Percentiles rank a stretch among this genome's conserved stretches.
Conservation (phyloP, 352 stramenopile species). For the Phytopythium chamaehyphon region DNA sequence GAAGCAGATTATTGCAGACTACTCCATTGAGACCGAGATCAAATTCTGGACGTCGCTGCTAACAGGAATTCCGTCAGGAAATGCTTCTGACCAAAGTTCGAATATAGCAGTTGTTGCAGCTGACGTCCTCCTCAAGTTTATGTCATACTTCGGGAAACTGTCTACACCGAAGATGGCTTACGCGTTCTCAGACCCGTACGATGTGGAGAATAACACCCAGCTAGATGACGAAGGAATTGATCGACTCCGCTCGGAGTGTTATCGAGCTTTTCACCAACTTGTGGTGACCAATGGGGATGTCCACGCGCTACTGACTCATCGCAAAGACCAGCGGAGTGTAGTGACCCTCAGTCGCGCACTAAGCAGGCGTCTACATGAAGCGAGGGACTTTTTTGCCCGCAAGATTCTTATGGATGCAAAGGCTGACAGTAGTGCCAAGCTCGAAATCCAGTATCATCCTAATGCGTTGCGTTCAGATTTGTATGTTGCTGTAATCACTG, state of each 20-base stretch:
- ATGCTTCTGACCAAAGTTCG: too few relatives aligned
- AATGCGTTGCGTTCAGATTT: constrained; percentile 66
- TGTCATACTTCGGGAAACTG: constrained; percentile 50
- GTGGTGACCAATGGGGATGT: constrained; percentile 60
- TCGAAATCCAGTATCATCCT: constrained; percentile 40
- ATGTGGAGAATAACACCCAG: constrained; percentile 62
- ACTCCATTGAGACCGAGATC: constrained; percentile 53
- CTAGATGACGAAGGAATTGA: constrained; percentile 34
- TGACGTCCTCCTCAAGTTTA: constrained; percentile 54
- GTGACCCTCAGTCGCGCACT: constrained; percentile 74
- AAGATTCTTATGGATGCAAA: constrained; percentile 61
- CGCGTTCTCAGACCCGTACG: constrained; percentile 56
- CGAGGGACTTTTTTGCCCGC: constrained; percentile 56
- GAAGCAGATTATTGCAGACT: constrained; percentile 25
- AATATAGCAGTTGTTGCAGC: constrained; percentile 11
- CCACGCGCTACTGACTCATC: constrained; percentile 42
- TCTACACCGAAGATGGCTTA: constrained; percentile 38
- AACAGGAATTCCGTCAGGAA: constrained; percentile 21
- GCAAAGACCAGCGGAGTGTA: constrained; percentile 45
- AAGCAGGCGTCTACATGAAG: constrained; percentile 50
- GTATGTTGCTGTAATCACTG: constrained; percentile 65
- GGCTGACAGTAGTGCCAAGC: constrained; percentile 24
- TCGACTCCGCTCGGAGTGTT: constrained; percentile 57
- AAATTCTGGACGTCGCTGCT: constrained; percentile 62
- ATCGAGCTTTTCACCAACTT: constrained; percentile 60